Evolutionary conservation across 805 yeast species (phyloP).

Genomic region (Lachancea quebecensis): DNA sequence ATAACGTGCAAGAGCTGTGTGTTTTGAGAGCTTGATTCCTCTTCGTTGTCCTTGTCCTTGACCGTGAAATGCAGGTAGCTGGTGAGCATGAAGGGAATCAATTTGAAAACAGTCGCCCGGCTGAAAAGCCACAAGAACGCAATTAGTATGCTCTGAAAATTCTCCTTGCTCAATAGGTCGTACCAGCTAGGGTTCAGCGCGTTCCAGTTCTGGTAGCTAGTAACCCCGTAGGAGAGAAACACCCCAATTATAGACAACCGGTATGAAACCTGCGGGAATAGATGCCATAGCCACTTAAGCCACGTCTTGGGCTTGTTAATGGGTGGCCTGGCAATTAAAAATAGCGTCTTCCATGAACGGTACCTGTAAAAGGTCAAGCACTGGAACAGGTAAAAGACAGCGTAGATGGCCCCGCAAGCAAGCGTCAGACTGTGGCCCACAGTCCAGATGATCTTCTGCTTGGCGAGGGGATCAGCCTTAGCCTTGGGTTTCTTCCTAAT

Average conservation of each 20-base stretch:
- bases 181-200: slow-evolving; percentile 53
- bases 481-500: slow-evolving; percentile 21
- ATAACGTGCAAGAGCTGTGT: slow-evolving; percentile 31
- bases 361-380: slow-evolving; percentile 24
- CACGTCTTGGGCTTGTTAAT: slow-evolving; percentile 8
- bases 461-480: slow-evolving; percentile 18
- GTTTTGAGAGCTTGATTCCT: slow-evolving; percentile 15
- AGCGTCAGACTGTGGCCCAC: slow-evolving; percentile 25
- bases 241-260: slow-evolving; percentile 53
- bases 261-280: slow-evolving; percentile 43
- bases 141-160: slow-evolving; percentile 61
- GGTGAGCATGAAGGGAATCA: slow-evolving; percentile 52
- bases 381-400: slow-evolving; percentile 23
- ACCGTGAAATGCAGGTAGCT: slow-evolving; percentile 51
- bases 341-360: slow-evolving; percentile 31
- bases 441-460: slow-evolving; percentile 24
- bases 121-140: slow-evolving; percentile 56
- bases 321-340: slow-evolving; percentile 19
- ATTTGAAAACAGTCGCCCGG: slow-evolving; percentile 57
- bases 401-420: slow-evolving; percentile 22
- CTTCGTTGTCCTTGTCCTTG: slow-evolving; percentile 5
- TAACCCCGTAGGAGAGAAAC: slow-evolving; percentile 42
- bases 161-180: slow-evolving; percentile 62
- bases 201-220: slow-evolving; percentile 55
- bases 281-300: slow-evolving; percentile 27